These are phyloP conservation scores for Plasmodium vinckei DNA, from an alignment of 169 alveolate species.

Conservation along the genomic window DNA sequence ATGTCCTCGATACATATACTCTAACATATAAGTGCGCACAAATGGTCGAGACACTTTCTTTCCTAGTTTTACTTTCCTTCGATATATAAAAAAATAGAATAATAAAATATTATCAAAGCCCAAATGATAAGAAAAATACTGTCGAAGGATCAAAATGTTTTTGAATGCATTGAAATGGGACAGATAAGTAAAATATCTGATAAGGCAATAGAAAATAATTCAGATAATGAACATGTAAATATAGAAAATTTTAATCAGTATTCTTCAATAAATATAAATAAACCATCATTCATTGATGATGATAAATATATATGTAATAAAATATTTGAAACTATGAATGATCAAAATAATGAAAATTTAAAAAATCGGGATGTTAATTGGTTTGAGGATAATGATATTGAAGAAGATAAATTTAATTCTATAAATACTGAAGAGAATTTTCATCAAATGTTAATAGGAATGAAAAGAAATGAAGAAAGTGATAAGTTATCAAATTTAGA, in stretches of 20 bases:
- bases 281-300: not conserved
- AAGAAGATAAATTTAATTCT: constrained; percentile 11
- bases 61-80: too few species aligned
- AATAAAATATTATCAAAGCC: not conserved
- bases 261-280: constrained; percentile 31
- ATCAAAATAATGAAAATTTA: not conserved
- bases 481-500: too few species aligned
- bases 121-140: not conserved
- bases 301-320: constrained; percentile 12
- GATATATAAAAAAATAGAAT: too few species aligned
- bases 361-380: constrained; percentile 21
- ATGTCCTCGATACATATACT: too few species aligned
- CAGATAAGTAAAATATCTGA: constrained; percentile 21
- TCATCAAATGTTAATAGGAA: not conserved
- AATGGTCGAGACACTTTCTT: too few species aligned
- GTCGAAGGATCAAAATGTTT: constrained; percentile 14
- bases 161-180: constrained; percentile 57
- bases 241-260: constrained; percentile 27
- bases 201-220: constrained; percentile 6
- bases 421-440: not conserved
- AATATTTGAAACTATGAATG: constrained; percentile 26
- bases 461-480: not conserved
- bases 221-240: constrained; percentile 26
- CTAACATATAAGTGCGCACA: too few species aligned
- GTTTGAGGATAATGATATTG: constrained; percentile 30